phyloP scores from a whole-genome alignment of 2,329 filamentous ascomycete species.

The Achaetomium macrosporum region DNA sequence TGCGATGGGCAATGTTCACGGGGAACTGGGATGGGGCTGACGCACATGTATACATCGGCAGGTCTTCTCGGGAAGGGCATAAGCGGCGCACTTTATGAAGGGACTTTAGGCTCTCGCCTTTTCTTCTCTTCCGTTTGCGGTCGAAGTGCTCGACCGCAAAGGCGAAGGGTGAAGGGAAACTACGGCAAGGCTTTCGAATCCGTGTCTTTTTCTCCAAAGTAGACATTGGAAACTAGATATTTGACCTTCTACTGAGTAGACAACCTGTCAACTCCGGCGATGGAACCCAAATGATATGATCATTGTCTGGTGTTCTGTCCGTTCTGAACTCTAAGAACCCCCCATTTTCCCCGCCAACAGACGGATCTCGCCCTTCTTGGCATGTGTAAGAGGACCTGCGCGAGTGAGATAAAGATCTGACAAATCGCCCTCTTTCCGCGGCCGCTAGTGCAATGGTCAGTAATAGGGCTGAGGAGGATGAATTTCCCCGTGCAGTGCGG shows the following conservation, averaged over 20 bases:
- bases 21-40: not conserved
- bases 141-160: conserved; percentile 14
- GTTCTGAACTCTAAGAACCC: too few relatives aligned
- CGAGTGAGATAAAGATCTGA: conserved; percentile 17
- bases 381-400: not conserved
- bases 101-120: not conserved
- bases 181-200: not conserved
- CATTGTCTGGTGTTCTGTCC: too few relatives aligned
- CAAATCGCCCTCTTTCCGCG: conserved; percentile 11
- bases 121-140: not conserved
- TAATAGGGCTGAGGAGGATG: conserved; percentile 6
- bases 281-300: conserved; percentile 1
- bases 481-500: too few relatives aligned
- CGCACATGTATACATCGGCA: conserved; percentile 1
- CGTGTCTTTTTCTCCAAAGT: not conserved
- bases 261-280: not conserved
- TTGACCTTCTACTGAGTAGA: not conserved
- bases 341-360: not conserved
- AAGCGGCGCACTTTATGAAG: conserved; percentile 1
- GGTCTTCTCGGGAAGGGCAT: not conserved
- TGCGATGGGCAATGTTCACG: conserved; percentile 1
- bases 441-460: conserved; percentile 2
- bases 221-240: not conserved
- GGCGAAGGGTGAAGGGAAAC: not conserved
- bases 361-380: conserved; percentile 3